Evolutionary conservation across 306 rosid species (phyloP).

Genomic region (Quercus mongolica): DNA sequence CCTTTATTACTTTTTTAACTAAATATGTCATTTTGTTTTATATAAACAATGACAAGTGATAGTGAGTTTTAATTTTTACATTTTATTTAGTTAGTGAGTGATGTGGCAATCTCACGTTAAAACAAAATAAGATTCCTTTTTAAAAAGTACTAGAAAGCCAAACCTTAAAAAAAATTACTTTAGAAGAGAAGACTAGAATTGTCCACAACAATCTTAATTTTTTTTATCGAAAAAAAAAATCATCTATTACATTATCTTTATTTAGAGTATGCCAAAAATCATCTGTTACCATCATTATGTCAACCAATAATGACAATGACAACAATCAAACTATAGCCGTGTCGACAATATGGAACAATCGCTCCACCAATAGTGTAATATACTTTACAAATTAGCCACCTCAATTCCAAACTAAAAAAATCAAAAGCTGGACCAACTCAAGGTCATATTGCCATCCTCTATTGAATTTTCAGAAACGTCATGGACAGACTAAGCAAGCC

Average conservation of each 20-base stretch:
- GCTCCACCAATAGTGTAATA: neutral
- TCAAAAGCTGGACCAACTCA: neutral
- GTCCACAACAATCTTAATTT: neutral
- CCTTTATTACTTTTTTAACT: too few relatives aligned
- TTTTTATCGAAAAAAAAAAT: neutral
- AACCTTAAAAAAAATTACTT: too few relatives aligned
- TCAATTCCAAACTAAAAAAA: neutral
- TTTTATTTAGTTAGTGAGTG: fast-evolving
- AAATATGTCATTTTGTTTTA: too few relatives aligned
- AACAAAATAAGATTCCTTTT: fast-evolving
- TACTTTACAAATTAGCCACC: neutral
- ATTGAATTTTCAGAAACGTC: neutral
- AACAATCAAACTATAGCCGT: neutral
- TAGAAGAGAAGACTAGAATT: too few relatives aligned
- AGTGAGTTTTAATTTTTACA: fast-evolving
- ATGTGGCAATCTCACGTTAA: too few relatives aligned
- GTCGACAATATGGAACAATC: neutral
- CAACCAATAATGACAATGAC: too few relatives aligned
- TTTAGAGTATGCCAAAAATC: neutral
- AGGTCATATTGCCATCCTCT: neutral
- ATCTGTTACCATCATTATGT: too few relatives aligned
- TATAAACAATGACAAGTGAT: fast-evolving
- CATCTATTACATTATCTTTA: neutral
- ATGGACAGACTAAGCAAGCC: neutral
- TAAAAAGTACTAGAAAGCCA: too few relatives aligned